phyloP scores from a whole-genome alignment of 345 rosid species.

The Hevea brasiliensis region DNA sequence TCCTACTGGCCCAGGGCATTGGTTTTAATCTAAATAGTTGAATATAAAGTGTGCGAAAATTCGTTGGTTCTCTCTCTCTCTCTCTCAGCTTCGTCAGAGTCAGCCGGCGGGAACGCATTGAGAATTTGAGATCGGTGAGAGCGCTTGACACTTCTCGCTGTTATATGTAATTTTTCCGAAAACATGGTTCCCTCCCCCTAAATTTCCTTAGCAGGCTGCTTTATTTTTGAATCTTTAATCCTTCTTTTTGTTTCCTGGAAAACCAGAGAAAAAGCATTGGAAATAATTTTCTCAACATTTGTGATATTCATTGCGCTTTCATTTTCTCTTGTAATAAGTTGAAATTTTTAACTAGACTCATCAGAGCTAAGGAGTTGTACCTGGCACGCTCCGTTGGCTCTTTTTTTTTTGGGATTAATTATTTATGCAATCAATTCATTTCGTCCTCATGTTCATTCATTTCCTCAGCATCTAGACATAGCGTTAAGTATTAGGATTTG shows the following conservation, averaged over 20 bases:
- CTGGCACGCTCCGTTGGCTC: neutral
- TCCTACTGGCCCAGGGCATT: no score
- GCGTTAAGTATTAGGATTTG: neutral
- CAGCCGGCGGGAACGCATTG: conserved; percentile 38
- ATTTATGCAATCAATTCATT: neutral
- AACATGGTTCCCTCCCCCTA: neutral
- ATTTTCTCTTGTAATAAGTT: neutral
- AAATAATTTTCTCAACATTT: neutral
- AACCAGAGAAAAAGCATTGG: neutral
- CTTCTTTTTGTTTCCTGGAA: neutral
- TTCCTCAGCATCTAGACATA: neutral
- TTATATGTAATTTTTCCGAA: neutral
- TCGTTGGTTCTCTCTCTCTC: conserved; percentile 11
- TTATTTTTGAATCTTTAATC: neutral
- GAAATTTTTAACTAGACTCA: conserved; percentile 1
- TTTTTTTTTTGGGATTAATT: neutral
- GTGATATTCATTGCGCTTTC: neutral
- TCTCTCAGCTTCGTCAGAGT: conserved; percentile 16
- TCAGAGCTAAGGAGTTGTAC: neutral
- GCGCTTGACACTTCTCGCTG: neutral
- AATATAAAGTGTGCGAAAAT: no score
- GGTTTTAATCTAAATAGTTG: no score
- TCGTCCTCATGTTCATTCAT: neutral
- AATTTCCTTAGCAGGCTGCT: neutral
- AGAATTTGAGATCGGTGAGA: conserved; percentile 51